phyloP scores from a whole-genome alignment of 805 yeast species.

The Saturnispora saitoi region DNA sequence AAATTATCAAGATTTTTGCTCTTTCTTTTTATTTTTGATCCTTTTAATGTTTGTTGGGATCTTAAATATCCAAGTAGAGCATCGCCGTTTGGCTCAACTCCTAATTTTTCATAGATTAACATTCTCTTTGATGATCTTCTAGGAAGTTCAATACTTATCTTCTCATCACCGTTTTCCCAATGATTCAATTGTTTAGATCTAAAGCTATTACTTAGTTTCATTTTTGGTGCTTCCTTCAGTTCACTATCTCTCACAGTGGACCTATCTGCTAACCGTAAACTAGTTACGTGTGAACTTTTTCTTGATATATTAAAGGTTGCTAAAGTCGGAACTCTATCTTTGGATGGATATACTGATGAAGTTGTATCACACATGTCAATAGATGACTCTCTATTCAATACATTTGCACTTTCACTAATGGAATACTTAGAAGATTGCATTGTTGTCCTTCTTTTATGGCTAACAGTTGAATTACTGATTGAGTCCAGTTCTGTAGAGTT shows the following conservation, averaged over 20 bases:
- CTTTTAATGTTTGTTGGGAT: background rate
- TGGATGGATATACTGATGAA: background rate
- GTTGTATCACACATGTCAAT: background rate
- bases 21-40: background rate
- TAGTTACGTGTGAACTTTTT: background rate
- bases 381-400: background rate
- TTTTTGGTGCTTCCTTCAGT: background rate
- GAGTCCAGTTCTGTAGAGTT: background rate
- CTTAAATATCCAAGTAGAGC: conserved; percentile 1
- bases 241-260: background rate
- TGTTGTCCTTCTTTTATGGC: background rate
- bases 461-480: background rate
- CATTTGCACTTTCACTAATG: background rate
- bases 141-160: conserved; percentile 8
- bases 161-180: background rate
- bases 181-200: background rate
- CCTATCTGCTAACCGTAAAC: background rate
- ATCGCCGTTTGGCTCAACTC: conserved; percentile 6
- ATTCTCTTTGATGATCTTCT: conserved; percentile 13
- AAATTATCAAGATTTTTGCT: conserved; percentile 4
- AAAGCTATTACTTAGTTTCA: background rate
- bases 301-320: background rate
- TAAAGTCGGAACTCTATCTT: background rate
- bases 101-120: background rate
- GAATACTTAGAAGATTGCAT: background rate